phyloP scores from a whole-genome alignment of 257 asterid species.

The Nicotiana undulata region DNA sequence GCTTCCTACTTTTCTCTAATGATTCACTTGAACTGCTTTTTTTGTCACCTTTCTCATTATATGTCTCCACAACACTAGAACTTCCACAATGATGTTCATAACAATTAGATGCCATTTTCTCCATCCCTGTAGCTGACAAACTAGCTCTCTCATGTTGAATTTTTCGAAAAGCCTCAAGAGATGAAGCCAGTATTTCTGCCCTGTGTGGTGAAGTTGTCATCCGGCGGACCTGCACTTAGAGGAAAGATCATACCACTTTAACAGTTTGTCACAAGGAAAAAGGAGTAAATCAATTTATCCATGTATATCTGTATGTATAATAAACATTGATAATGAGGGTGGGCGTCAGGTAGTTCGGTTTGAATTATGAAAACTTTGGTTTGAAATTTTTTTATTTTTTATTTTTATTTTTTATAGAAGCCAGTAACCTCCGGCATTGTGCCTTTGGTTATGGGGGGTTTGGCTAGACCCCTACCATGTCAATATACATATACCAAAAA shows the following conservation, averaged over 20 bases:
- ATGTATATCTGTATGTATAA: background rate
- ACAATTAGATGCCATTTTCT: conserved; percentile 31
- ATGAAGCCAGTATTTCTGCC: conserved; percentile 93
- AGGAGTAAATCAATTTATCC: background rate
- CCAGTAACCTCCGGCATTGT: too few relatives aligned
- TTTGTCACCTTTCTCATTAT: conserved; percentile 25
- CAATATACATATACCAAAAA: too few relatives aligned
- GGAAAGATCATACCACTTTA: background rate
- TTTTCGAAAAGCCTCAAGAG: conserved; percentile 95
- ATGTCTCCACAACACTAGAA: conserved; percentile 25
- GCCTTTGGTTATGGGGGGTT: too few relatives aligned
- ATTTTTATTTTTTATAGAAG: too few relatives aligned
- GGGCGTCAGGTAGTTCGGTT: too few relatives aligned
- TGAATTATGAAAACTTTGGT: too few relatives aligned
- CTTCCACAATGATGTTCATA: conserved; percentile 31
- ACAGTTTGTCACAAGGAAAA: background rate
- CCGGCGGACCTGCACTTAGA: conserved; percentile 72
- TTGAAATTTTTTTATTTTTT: too few relatives aligned
- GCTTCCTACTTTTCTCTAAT: conserved; percentile 27
- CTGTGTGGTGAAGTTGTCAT: conserved; percentile 99
- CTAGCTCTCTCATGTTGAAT: conserved; percentile 74
- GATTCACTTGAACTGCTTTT: conserved; percentile 33
- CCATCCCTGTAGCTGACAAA: conserved; percentile 33
- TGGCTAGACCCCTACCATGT: too few relatives aligned
- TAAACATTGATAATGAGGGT: background rate